Evolutionary conservation across 495 filamentous ascomycete species (phyloP).

Genomic region (Xylaria sp.): DNA sequence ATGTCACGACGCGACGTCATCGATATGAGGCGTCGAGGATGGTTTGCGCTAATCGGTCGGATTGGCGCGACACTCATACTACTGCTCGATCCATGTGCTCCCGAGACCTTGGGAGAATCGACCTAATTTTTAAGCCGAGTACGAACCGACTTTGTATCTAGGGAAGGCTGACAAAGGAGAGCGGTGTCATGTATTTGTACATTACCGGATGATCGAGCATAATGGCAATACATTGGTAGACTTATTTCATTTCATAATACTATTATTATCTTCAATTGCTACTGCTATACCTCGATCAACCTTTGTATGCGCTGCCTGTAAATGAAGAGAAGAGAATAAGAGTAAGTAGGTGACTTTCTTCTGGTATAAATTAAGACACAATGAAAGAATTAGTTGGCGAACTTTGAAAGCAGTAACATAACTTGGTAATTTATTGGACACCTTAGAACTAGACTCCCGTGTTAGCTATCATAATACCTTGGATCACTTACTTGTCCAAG

Average conservation of each 20-base stretch:
- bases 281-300: background rate
- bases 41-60: background rate
- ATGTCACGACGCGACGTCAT: conserved; percentile 27
- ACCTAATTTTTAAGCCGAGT: background rate
- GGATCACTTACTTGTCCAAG: background rate
- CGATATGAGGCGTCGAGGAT: conserved; percentile 8
- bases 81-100: conserved; percentile 9
- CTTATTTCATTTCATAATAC: background rate
- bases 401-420: background rate
- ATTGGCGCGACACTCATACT: background rate
- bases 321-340: background rate
- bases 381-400: background rate
- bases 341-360: background rate
- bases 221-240: too few species aligned
- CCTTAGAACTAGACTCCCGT: background rate
- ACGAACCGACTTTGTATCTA: background rate
- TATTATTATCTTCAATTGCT: background rate
- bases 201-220: too few species aligned
- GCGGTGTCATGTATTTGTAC: background rate
- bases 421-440: background rate
- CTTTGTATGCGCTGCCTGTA: background rate
- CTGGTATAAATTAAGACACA: background rate
- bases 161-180: background rate
- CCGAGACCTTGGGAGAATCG: background rate
- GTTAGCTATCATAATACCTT: background rate